Evolutionary conservation across 768 basidiomycete genomes (phyloP).

Genomic region (Lactarius hatsudake): DNA sequence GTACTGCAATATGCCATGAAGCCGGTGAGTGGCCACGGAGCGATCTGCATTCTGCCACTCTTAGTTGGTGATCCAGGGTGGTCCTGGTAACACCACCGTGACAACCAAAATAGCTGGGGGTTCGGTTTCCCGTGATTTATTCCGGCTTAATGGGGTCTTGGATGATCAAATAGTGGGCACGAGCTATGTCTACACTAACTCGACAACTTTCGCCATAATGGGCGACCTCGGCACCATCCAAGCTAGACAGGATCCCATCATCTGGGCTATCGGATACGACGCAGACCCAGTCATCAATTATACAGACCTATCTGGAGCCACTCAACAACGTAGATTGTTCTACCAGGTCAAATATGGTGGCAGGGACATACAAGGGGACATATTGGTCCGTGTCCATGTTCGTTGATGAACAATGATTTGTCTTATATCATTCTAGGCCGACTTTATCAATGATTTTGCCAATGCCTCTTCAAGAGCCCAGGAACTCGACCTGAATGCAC

Average conservation of each 20-base stretch:
- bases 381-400: too few species aligned
- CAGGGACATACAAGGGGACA: too few species aligned
- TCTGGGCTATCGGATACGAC: conserved; percentile 31
- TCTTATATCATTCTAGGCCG: background rate
- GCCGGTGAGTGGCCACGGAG: conserved; percentile 9
- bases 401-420: too few species aligned
- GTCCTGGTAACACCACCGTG: too few species aligned
- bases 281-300: too few species aligned
- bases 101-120: conserved; percentile 21
- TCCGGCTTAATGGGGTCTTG: conserved; percentile 24
- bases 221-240: conserved; percentile 31
- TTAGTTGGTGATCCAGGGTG: conserved; percentile 3
- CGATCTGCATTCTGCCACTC: background rate
- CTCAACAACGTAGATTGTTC: conserved; percentile 35
- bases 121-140: conserved; percentile 21
- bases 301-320: too few species aligned
- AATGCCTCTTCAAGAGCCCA: conserved; percentile 45
- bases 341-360: too few species aligned
- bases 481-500: conserved; percentile 47
- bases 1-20: conserved; percentile 18
- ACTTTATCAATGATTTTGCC: conserved; percentile 45
- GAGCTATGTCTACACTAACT: background rate
- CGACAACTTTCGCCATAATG: conserved; percentile 27
- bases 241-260: conserved; percentile 25
- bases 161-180: background rate